Percentiles rank a stretch among this genome's conserved stretches.
phyloP scores from a whole-genome alignment of 371 early-diverging fungal genomes.

The Saksenaea vasiformis region DNA sequence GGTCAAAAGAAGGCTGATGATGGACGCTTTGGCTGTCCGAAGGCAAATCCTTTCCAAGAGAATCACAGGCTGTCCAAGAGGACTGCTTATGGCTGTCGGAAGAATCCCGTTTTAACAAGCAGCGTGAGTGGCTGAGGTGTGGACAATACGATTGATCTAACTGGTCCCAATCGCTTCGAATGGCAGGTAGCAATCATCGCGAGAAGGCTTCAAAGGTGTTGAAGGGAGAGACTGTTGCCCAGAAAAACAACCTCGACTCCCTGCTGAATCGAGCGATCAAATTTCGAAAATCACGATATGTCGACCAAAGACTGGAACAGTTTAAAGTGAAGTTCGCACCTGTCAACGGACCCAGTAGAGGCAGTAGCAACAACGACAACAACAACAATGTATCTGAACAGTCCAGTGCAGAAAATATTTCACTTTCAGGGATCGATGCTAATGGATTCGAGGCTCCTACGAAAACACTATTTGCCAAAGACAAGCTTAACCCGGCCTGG shows the following conservation, averaged over 20 bases:
- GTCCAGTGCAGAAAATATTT: neutral
- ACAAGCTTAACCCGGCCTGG: constrained; percentile 63
- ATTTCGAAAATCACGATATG: constrained; percentile 50
- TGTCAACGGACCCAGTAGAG: constrained; percentile 27
- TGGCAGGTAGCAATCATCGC: neutral
- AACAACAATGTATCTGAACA: too few relatives aligned
- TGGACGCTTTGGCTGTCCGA: too few relatives aligned
- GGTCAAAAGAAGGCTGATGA: too few relatives aligned
- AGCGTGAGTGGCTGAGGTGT: neutral
- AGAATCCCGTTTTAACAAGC: too few relatives aligned
- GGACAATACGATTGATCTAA: neutral
- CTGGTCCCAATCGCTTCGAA: neutral
- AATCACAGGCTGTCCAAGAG: too few relatives aligned
- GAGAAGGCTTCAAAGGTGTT: constrained; percentile 8
- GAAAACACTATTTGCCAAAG: constrained; percentile 60
- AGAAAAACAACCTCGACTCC: constrained; percentile 31
- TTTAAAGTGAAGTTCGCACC: constrained; percentile 50
- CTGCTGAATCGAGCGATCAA: constrained; percentile 43
- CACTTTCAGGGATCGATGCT: constrained; percentile 25
- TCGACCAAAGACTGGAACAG: constrained; percentile 43
- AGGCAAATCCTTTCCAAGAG: too few relatives aligned
- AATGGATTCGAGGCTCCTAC: constrained; percentile 69
- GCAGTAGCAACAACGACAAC: neutral
- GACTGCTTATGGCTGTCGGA: too few relatives aligned
- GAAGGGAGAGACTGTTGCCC: constrained; percentile 10